Base-by-base conservation (phyloP, 768 basidiomycete species). In the Sporobolomyces phaffii region DNA sequence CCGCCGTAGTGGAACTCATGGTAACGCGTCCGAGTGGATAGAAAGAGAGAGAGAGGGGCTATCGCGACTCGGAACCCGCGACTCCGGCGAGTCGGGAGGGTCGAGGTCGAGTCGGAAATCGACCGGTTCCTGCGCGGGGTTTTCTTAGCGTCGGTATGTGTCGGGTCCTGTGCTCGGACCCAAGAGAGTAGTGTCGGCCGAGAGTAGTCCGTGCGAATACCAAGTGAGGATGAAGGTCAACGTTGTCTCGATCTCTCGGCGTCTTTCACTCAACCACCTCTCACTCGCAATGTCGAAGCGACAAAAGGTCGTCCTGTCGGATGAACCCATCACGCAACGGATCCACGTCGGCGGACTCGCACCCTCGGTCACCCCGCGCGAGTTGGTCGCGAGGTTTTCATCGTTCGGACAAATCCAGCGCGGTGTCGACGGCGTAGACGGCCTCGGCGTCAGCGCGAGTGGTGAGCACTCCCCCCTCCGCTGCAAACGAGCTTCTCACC, bases 321-420 rank as follows among this genome's bases (percentile, higher is more conserved):
- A 40, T 17, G 68, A 56, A 28, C 64, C 60, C 9, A 20, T 48
- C 20, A 10, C 24, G 5, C 57, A 70, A 44, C 66, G 71, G 5
- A 34, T 72, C n/a, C 71, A 72, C 64, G 47, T 72, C 34, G 62
- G 62, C 33, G 57, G 57, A 9, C 52, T 72, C 20, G 64, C 63
- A 0, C 61, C 67, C 4, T 50, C 64, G 6, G 63, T 65, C 29
- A 48, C 57, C 22, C 48, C 67, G 1, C 31, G 36, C 26, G 67
- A 72, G 22, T 57, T 72, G 31, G 58, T 72, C 41, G 51, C 59
- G 29, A 67, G 71, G 34, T 69, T 72, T 57, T 44, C 56, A 5
- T 69, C 67, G 2, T 72, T 72, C 29, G 71, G 71, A 1, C 38
- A 51, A 8, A 45, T 72, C 41, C 18, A 48, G 0, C 47, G 44